phyloP scores from a whole-genome alignment of 2,329 filamentous ascomycete species.

The Fusarium proliferatum region DNA sequence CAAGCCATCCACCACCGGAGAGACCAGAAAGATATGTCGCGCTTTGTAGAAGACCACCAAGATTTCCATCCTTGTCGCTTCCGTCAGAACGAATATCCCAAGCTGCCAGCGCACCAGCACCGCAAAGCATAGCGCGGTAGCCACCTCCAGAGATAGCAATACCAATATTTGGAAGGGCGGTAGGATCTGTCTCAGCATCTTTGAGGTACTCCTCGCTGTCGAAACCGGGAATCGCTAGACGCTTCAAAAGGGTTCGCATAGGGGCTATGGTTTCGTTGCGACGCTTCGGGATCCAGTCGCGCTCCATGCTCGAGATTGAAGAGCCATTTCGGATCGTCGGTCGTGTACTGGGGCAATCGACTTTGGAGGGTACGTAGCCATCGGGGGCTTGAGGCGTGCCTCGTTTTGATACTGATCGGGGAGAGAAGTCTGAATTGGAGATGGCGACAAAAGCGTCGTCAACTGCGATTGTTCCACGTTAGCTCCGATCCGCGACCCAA shows the following conservation, averaged over 20 bases:
- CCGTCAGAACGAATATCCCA: constrained; percentile 77
- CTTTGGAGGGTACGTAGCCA: constrained; percentile 76
- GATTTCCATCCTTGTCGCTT: constrained; percentile 64
- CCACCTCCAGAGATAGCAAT: constrained; percentile 86
- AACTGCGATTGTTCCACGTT: constrained; percentile 29
- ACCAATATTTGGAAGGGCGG: constrained; percentile 68
- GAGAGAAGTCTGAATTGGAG: constrained; percentile 28
- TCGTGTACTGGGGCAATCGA: constrained; percentile 75
- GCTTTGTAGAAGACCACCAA: constrained; percentile 84
- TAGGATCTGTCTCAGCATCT: constrained; percentile 46
- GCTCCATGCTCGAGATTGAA: constrained; percentile 74
- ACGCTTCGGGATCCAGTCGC: constrained; percentile 77
- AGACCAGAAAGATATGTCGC: constrained; percentile 84
- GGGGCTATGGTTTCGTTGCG: constrained; percentile 78
- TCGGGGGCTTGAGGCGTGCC: constrained; percentile 50
- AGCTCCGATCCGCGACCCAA: constrained; percentile 8
- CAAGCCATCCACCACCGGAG: constrained; percentile 85
- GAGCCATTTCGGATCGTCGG: constrained; percentile 75
- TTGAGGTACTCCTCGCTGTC: constrained; percentile 78
- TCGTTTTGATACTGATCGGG: constrained; percentile 36
- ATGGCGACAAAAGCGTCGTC: constrained; percentile 31
- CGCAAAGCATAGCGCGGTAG: constrained; percentile 87
- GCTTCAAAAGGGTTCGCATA: constrained; percentile 78
- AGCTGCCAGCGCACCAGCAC: constrained; percentile 81
- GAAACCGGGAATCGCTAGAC: constrained; percentile 80